phyloP scores from a whole-genome alignment of 2,329 filamentous ascomycete species.

The Penicillium sumatraense region DNA sequence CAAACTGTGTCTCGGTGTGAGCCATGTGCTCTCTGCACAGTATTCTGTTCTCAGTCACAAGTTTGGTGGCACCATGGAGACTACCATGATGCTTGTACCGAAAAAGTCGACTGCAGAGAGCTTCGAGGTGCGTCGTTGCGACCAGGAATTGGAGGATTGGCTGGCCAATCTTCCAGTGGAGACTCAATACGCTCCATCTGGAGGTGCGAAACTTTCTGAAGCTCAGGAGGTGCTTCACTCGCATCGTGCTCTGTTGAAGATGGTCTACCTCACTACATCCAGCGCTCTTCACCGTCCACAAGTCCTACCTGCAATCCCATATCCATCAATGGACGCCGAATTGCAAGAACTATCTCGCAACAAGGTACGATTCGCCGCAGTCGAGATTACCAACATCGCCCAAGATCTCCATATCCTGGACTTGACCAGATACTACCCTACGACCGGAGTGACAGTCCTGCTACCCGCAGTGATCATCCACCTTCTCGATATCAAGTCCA shows the following conservation, averaged over 20 bases:
- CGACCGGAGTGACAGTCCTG: slow-evolving; percentile 87
- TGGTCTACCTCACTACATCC: slow-evolving; percentile 90
- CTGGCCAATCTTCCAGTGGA: slow-evolving; percentile 70
- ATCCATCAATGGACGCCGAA: slow-evolving; percentile 62
- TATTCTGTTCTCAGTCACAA: slow-evolving; percentile 90
- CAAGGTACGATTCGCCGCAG: slow-evolving; percentile 81
- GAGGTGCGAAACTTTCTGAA: slow-evolving; percentile 58
- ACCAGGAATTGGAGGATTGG: slow-evolving; percentile 80
- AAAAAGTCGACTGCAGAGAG: slow-evolving; percentile 85
- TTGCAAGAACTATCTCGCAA: slow-evolving; percentile 81
- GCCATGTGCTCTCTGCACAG: slow-evolving; percentile 84
- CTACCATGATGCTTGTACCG: slow-evolving; percentile 85
- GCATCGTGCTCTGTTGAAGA: slow-evolving; percentile 85
- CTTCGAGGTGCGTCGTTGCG: slow-evolving; percentile 77
- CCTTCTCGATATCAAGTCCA: slow-evolving; percentile 87
- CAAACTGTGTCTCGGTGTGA: slow-evolving; percentile 86
- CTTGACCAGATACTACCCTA: slow-evolving; percentile 80
- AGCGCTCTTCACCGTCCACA: slow-evolving; percentile 91
- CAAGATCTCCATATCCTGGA: slow-evolving; percentile 73
- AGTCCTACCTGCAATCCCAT: slow-evolving; percentile 75
- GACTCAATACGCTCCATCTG: slow-evolving; percentile 72
- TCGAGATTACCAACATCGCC: slow-evolving; percentile 83
- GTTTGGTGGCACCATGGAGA: slow-evolving; percentile 72
- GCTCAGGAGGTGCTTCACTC: slow-evolving; percentile 61
- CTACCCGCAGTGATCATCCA: slow-evolving; percentile 94